Percentiles rank a stretch among this genome's conserved stretches.
Evolutionary conservation across 495 filamentous ascomycete genomes (phyloP).

Genomic region (Bacidia rubella): DNA sequence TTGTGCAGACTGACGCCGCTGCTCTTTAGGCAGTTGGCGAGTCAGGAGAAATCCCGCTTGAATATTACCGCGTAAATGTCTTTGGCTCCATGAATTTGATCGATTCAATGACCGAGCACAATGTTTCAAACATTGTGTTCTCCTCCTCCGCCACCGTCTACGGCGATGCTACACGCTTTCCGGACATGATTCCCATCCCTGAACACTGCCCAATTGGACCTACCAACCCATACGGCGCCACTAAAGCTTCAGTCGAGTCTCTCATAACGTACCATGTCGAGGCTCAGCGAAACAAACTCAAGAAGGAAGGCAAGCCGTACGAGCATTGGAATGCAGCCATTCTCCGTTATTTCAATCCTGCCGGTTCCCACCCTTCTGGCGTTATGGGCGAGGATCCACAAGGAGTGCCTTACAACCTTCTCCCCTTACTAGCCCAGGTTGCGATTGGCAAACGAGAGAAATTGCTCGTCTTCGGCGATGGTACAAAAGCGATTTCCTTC

Average conservation of each 20-base stretch:
- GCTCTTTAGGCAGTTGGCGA: conserved; percentile 74
- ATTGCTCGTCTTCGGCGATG: conserved; percentile 84
- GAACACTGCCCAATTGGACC: conserved; percentile 91
- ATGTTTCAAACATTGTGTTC: conserved; percentile 95
- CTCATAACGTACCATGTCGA: conserved; percentile 85
- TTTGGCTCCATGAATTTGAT: conserved; percentile 84
- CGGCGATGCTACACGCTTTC: conserved; percentile 89
- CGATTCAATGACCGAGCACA: conserved; percentile 70
- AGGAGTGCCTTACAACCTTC: conserved; percentile 89
- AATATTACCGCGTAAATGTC: conserved; percentile 97
- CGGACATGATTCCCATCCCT: conserved; percentile 97
- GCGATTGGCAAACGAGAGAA: conserved; percentile 92
- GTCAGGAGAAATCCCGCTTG: conserved; percentile 84
- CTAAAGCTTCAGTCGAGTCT: conserved; percentile 79
- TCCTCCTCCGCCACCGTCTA: conserved; percentile 95
- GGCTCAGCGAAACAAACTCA: conserved; percentile 69
- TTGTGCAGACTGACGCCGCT: background rate
- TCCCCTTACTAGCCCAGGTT: conserved; percentile 88
- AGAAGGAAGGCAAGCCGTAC: conserved; percentile 62
- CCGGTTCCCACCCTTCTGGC: conserved; percentile 84
- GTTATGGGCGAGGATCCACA: conserved; percentile 98
- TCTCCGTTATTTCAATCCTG: conserved; percentile 95
- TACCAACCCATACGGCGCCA: conserved; percentile 94
- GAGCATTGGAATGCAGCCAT: conserved; percentile 87
- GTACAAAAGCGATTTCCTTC: conserved; percentile 36